Evolutionary conservation across 2,329 filamentous ascomycete species (phyloP).

Genomic region (Rutstroemia sp.): DNA sequence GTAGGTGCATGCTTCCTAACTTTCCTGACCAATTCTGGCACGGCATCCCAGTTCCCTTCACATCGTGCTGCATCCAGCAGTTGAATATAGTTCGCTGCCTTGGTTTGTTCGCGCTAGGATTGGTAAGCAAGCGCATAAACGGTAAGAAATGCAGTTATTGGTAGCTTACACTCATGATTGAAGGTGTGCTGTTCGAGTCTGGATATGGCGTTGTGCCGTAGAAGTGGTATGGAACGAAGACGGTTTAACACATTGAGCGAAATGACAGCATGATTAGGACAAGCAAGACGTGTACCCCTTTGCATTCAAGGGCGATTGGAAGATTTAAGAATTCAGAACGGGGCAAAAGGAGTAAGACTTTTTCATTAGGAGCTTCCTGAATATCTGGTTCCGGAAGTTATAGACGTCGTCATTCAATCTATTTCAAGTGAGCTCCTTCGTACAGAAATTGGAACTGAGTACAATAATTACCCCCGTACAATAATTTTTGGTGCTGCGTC

Average conservation of each 20-base stretch:
- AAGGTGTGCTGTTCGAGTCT: slow-evolving; percentile 1
- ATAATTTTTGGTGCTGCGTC: too few relatives aligned
- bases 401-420: neutral
- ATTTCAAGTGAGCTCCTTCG: too few relatives aligned
- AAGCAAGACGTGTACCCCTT: neutral
- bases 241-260: slow-evolving; percentile 4
- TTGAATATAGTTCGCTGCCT: slow-evolving; percentile 75
- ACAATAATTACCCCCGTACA: too few relatives aligned
- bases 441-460: too few relatives aligned
- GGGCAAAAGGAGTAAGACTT: neutral
- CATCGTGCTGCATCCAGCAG: slow-evolving; percentile 82
- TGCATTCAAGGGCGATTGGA: too few relatives aligned
- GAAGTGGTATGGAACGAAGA: neutral
- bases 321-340: neutral
- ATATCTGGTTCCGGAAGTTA: neutral
- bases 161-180: slow-evolving; percentile 26
- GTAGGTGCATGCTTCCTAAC: slow-evolving; percentile 88
- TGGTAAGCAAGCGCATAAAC: slow-evolving; percentile 1
- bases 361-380: neutral
- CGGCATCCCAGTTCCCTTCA: slow-evolving; percentile 76
- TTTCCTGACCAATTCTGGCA: slow-evolving; percentile 87
- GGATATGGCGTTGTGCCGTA: neutral
- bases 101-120: slow-evolving; percentile 44
- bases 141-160: neutral
- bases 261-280: slow-evolving; percentile 5